Percentiles rank a stretch among this genome's conserved stretches.
phyloP scores from a whole-genome alignment of 192 early-diverging fungal genomes.

The Coemansia sp. region DNA sequence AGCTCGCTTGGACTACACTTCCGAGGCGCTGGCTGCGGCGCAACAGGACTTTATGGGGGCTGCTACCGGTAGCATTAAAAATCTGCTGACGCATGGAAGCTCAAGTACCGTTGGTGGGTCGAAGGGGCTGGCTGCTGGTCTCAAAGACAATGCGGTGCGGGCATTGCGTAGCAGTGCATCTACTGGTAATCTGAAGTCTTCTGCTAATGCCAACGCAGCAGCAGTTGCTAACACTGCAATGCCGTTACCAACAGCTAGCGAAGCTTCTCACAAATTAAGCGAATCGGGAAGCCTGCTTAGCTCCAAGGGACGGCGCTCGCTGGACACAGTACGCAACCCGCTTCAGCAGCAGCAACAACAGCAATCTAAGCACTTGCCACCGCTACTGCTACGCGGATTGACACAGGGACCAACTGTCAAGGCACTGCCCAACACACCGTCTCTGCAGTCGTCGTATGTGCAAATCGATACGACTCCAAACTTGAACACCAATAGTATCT shows the following conservation, averaged over 20 bases:
- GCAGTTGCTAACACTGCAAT: slow-evolving; percentile 18
- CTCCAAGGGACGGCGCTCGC: slow-evolving; percentile 31
- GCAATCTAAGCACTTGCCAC: slow-evolving; percentile 18
- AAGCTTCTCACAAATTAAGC: not conserved
- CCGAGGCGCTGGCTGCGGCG: not conserved
- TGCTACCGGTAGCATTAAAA: not conserved
- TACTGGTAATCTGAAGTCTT: slow-evolving; percentile 40
- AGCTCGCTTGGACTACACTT: not conserved
- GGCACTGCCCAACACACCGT: slow-evolving; percentile 5
- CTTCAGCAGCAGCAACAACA: slow-evolving; percentile 16
- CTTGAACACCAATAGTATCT: slow-evolving; percentile 8
- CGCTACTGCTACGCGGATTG: slow-evolving; percentile 18
- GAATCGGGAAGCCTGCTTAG: slow-evolving; percentile 5
- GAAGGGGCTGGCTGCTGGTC: slow-evolving; percentile 45
- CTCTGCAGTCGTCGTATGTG: slow-evolving; percentile 33
- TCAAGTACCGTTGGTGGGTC: slow-evolving; percentile 18
- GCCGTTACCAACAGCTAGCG: not conserved
- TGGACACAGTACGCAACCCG: slow-evolving; percentile 33
- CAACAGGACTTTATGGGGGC: slow-evolving; percentile 4
- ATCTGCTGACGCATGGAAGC: slow-evolving; percentile 15
- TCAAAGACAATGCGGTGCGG: slow-evolving; percentile 48
- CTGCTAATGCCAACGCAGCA: slow-evolving; percentile 8
- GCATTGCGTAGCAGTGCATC: slow-evolving; percentile 50
- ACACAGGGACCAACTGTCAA: slow-evolving; percentile 9
- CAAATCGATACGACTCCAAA: slow-evolving; percentile 13